Conservation (phyloP, 2,329 filamentous ascomycete species). For the Ophiostoma populinum region DNA sequence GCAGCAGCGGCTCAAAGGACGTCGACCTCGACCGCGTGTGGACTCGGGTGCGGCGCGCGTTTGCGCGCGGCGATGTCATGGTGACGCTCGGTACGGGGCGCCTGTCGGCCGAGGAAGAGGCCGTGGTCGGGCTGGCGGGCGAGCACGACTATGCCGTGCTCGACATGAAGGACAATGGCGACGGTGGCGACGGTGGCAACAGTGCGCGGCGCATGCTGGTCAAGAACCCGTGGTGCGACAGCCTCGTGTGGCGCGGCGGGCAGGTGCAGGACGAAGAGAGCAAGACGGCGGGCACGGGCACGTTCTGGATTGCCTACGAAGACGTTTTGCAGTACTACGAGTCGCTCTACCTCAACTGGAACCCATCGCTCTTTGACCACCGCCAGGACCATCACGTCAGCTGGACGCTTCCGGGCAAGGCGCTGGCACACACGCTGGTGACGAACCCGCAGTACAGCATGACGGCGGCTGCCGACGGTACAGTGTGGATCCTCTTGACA, state of each 20-base stretch:
- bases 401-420: constrained; percentile 45
- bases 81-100: constrained; percentile 82
- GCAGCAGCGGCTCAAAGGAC: constrained; percentile 24
- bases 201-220: constrained; percentile 56
- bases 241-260: constrained; percentile 51
- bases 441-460: constrained; percentile 60
- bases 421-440: constrained; percentile 36
- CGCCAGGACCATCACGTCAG: constrained; percentile 81
- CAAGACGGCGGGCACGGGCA: constrained; percentile 28
- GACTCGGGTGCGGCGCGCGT: constrained; percentile 58
- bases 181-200: constrained; percentile 24
- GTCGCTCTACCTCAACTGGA: constrained; percentile 96
- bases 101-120: constrained; percentile 60
- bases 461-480: constrained; percentile 36
- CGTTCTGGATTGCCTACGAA: constrained; percentile 85
- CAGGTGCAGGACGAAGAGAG: constrained; percentile 11
- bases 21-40: constrained; percentile 61
- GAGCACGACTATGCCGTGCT: constrained; percentile 92
- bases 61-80: constrained; percentile 63
- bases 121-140: constrained; percentile 63
- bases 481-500: constrained; percentile 70
- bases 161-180: constrained; percentile 57
- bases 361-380: constrained; percentile 62
- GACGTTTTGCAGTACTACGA: constrained; percentile 85
- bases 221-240: constrained; percentile 93